Evolutionary conservation across 1,284 basidiomycete genomes (phyloP).

Genomic region (Malassezia restricta): DNA sequence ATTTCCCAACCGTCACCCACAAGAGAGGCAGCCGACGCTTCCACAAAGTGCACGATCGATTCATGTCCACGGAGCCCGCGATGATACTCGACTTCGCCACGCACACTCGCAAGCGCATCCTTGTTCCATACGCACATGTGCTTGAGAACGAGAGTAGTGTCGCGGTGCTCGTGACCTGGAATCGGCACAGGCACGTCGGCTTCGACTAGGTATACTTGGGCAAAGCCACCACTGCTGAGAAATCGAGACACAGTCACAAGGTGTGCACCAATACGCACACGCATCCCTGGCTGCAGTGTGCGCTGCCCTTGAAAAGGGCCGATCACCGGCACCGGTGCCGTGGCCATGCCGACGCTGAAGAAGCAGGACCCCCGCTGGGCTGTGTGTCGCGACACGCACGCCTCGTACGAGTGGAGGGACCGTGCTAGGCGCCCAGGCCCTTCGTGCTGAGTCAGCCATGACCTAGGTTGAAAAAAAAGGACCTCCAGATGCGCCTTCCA

Average conservation of each 20-base stretch:
- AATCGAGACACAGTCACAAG: conserved; percentile 76
- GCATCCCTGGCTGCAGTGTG: conserved; percentile 57
- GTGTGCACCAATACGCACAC: conserved; percentile 77
- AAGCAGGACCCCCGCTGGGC: background rate
- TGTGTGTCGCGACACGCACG: background rate
- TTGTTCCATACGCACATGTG: conserved; percentile 87
- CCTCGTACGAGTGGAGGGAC: background rate
- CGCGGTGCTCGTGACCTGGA: conserved; percentile 20
- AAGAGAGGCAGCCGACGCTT: conserved; percentile 54
- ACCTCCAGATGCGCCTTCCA: no score
- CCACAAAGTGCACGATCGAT: conserved; percentile 84
- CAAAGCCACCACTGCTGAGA: conserved; percentile 93
- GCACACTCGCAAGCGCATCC: conserved; percentile 78
- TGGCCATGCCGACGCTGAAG: background rate
- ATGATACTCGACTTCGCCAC: conserved; percentile 95
- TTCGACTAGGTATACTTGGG: conserved; percentile 89
- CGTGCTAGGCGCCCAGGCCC: conserved; percentile 3
- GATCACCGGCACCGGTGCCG: background rate
- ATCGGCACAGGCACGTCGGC: conserved; percentile 62
- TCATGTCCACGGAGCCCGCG: conserved; percentile 59
- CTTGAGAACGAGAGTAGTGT: conserved; percentile 60
- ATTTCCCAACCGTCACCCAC: conserved; percentile 72
- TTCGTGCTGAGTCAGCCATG: conserved; percentile 7
- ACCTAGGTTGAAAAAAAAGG: no score
- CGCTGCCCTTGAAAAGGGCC: conserved; percentile 10